Evolutionary conservation across 2,329 filamentous ascomycete species (phyloP).

Genomic region (Fusarium palustre): DNA sequence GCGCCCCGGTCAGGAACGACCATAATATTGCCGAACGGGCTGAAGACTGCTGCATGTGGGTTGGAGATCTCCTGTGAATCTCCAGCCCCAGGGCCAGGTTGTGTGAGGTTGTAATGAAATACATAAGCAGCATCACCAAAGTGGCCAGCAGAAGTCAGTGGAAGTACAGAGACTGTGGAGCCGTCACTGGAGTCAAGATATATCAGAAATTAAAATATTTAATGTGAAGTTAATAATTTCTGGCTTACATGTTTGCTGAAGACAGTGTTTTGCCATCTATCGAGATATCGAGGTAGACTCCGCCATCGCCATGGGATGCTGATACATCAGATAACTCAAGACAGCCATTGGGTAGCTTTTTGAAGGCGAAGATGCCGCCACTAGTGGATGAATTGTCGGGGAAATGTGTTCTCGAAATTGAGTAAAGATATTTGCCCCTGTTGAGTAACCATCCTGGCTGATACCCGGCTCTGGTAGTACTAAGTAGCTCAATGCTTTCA

Average conservation of each 20-base stretch:
- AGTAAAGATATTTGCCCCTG: not conserved
- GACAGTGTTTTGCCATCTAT: not conserved
- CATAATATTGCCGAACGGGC: not conserved
- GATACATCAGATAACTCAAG: not conserved
- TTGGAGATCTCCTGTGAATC: not conserved
- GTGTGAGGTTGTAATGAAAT: slow-evolving; percentile 7
- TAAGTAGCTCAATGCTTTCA: not conserved
- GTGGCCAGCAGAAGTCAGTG: not conserved
- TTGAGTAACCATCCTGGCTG: not conserved
- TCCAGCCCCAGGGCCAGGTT: not conserved
- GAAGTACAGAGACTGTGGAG: not conserved
- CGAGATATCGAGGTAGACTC: slow-evolving; percentile 1
- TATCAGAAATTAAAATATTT: not conserved
- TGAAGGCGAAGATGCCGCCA: slow-evolving; percentile 3
- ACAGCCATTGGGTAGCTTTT: not conserved
- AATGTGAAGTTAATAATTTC: no score
- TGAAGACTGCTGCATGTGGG: not conserved
- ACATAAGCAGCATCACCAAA: not conserved
- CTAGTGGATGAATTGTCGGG: not conserved
- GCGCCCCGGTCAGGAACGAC: slow-evolving; percentile 1
- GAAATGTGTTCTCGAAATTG: slow-evolving; percentile 1
- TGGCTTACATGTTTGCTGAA: slow-evolving; percentile 7
- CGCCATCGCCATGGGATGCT: not conserved
- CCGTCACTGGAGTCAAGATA: not conserved
- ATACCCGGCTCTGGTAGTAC: not conserved